These are phyloP conservation scores for Lycium barbarum DNA, from an alignment of 257 asterid genomes.

Conservation along the genomic window DNA sequence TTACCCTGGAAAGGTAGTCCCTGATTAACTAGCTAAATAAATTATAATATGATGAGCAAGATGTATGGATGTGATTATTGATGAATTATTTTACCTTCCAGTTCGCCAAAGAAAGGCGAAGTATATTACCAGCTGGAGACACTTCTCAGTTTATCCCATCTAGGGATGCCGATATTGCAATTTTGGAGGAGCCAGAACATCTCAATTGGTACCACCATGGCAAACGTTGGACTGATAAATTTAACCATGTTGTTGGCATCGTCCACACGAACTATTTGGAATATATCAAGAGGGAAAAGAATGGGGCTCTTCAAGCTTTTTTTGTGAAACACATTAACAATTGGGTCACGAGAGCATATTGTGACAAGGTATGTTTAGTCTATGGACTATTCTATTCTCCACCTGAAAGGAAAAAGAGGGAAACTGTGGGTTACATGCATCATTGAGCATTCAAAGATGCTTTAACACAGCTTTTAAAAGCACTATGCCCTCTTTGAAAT, in stretches of 20 bases:
- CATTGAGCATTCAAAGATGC: slow-evolving; percentile 9
- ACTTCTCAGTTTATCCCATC: slow-evolving; percentile 88
- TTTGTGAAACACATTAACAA: slow-evolving; percentile 92
- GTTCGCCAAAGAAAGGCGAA: slow-evolving; percentile 91
- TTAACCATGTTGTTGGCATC: slow-evolving; percentile 94
- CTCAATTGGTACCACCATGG: slow-evolving; percentile 99
- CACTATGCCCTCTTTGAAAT: background rate
- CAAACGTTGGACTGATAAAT: slow-evolving; percentile 98
- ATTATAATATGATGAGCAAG: background rate
- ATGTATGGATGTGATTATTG: slow-evolving; percentile 29
- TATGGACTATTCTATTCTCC: background rate
- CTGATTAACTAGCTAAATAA: slow-evolving; percentile 8
- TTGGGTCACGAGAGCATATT: slow-evolving; percentile 88
- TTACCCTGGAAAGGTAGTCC: slow-evolving; percentile 94
- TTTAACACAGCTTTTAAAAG: background rate
- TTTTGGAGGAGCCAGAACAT: slow-evolving; percentile 98
- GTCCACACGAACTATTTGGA: slow-evolving; percentile 99
- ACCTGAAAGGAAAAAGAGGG: background rate
- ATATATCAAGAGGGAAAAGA: slow-evolving; percentile 96
- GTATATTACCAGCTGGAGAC: slow-evolving; percentile 97
- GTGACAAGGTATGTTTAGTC: slow-evolving; percentile 75
- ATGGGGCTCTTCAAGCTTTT: slow-evolving; percentile 97
- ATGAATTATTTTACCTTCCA: slow-evolving; percentile 33
- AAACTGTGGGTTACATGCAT: slow-evolving; percentile 6
- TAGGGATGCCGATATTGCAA: slow-evolving; percentile 96